These are phyloP conservation scores for Hypoxylon lienhwacheense DNA, from an alignment of 495 filamentous ascomycete genomes.

Conservation along the genomic window DNA sequence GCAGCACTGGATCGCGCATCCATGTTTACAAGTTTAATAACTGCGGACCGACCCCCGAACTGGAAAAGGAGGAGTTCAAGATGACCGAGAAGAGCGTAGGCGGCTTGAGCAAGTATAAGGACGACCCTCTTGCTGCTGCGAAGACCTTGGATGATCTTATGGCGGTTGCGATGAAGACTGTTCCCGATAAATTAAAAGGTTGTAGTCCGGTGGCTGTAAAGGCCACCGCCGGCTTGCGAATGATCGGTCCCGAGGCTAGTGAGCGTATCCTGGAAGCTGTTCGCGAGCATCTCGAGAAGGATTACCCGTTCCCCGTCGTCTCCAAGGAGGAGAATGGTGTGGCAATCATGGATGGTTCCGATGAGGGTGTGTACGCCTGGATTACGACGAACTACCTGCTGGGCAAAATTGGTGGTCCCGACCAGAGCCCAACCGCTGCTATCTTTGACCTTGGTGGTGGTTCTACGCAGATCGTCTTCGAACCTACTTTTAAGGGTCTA, in stretches of 20 bases:
- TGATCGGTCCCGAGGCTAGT: conserved; percentile 81
- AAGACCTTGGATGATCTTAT: conserved; percentile 85
- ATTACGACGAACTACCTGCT: conserved; percentile 98
- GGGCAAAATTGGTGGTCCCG: conserved; percentile 92
- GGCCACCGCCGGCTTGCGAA: conserved; percentile 88
- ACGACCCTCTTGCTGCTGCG: conserved; percentile 83
- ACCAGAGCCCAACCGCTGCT: conserved; percentile 86
- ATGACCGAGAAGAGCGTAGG: conserved; percentile 80
- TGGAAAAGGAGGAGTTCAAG: conserved; percentile 89
- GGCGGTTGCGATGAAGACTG: conserved; percentile 75
- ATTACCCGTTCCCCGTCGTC: conserved; percentile 92
- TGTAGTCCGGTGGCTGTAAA: conserved; percentile 95
- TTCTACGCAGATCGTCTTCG: conserved; percentile 96
- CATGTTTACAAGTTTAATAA: conserved; percentile 99
- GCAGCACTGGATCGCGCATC: conserved; percentile 95
- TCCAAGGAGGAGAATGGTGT: conserved; percentile 81
- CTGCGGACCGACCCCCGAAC: conserved; percentile 91
- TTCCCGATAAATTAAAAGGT: conserved; percentile 82
- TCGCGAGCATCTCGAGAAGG: conserved; percentile 76
- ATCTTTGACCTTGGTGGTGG: conserved; percentile 93
- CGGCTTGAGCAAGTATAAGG: conserved; percentile 82
- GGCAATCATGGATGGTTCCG: conserved; percentile 91
- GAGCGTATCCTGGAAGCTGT: conserved; percentile 84
- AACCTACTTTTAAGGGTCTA: conserved; percentile 83
- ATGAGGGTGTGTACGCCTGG: conserved; percentile 99